Conservation (phyloP, 108 stramenopile genomes). For the Schizochytrium sp. region DNA sequence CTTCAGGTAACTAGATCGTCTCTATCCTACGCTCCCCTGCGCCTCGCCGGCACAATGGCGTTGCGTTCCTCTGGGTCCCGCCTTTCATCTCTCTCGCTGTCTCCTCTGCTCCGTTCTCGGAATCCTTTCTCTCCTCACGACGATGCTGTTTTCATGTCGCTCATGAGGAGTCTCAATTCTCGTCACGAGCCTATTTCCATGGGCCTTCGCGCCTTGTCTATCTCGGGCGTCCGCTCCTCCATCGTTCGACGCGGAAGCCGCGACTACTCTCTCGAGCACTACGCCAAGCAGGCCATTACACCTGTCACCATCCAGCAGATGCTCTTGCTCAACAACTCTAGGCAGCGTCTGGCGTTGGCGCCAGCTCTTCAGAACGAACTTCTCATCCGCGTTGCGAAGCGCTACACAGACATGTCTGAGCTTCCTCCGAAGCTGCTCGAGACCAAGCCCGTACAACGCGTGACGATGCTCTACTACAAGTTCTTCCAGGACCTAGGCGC, state of each 20-base stretch:
- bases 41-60: no score
- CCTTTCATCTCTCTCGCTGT: no score
- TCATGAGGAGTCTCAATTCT: no score
- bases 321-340: slow-evolving; percentile 39
- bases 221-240: slow-evolving; percentile 6
- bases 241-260: background rate
- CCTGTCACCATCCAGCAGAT: slow-evolving; percentile 57
- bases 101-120: no score
- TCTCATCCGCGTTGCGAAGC: slow-evolving; percentile 78
- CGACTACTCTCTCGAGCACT: slow-evolving; percentile 44
- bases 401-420: slow-evolving; percentile 53
- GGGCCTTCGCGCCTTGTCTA: background rate
- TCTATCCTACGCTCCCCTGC: no score
- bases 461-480: slow-evolving; percentile 81
- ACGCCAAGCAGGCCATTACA: slow-evolving; percentile 44
- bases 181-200: no score
- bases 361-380: slow-evolving; percentile 88
- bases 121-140: no score
- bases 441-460: slow-evolving; percentile 78
- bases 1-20: no score
- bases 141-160: no score
- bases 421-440: slow-evolving; percentile 77
- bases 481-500: slow-evolving; percentile 80
- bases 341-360: slow-evolving; percentile 79
- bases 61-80: no score